A percentile compares a stretch with the other conserved stretches of the same genome.
phyloP scores from a whole-genome alignment of 2,329 filamentous ascomycete species.

The Periglandula ipomoeae region DNA sequence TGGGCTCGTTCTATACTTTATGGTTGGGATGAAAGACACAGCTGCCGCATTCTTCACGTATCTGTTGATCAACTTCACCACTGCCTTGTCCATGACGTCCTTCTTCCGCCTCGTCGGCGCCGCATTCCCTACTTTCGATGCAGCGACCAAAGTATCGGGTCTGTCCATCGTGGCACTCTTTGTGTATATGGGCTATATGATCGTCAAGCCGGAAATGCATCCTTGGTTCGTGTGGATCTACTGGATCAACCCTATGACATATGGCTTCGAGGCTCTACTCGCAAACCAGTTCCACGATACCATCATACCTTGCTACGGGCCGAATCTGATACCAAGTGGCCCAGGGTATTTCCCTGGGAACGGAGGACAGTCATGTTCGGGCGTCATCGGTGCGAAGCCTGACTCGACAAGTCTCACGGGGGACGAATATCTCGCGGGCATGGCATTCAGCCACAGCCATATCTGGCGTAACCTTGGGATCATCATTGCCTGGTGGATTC shows the following conservation, averaged over 20 bases:
- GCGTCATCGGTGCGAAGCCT: slow-evolving; percentile 43
- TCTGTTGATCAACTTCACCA: slow-evolving; percentile 43
- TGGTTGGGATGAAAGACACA: slow-evolving; percentile 43
- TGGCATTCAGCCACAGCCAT: slow-evolving; percentile 43
- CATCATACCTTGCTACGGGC: slow-evolving; percentile 38
- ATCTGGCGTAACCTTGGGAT: slow-evolving; percentile 55
- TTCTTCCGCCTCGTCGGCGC: slow-evolving; percentile 49
- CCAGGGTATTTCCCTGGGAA: slow-evolving; percentile 35
- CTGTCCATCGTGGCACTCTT: slow-evolving; percentile 40
- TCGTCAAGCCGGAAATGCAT: slow-evolving; percentile 52
- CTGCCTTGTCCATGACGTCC: slow-evolving; percentile 49
- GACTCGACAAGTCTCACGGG: slow-evolving; percentile 43
- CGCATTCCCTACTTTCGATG: slow-evolving; percentile 46
- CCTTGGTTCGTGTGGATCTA: slow-evolving; percentile 55
- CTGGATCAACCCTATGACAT: slow-evolving; percentile 59
- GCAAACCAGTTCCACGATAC: slow-evolving; percentile 61
- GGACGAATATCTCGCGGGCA: slow-evolving; percentile 46
- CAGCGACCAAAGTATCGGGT: slow-evolving; percentile 47
- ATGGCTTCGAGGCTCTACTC: slow-evolving; percentile 59
- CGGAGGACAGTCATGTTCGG: slow-evolving; percentile 43
- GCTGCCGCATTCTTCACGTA: slow-evolving; percentile 53
- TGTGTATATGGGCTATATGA: slow-evolving; percentile 57
- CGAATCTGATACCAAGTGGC: slow-evolving; percentile 42
- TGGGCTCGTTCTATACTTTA: slow-evolving; percentile 55
- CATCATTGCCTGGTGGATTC: slow-evolving; percentile 52